Conservation (phyloP, 202 grass and related monocot species). For the Musa balbisiana region DNA sequence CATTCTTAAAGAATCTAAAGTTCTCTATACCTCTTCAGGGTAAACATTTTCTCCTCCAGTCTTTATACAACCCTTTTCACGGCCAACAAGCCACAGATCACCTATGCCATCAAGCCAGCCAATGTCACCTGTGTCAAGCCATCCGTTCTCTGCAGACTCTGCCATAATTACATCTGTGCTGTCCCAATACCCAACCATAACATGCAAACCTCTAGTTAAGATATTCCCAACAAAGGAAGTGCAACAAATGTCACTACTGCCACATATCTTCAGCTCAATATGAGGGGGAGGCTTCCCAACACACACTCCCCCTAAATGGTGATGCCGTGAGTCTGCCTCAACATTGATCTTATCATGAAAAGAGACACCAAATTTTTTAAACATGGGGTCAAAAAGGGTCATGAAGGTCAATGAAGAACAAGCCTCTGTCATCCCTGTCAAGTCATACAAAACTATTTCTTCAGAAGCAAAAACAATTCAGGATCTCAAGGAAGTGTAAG, state of each 20-base stretch:
- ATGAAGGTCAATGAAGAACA: conserved; percentile 89
- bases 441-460: conserved; percentile 1
- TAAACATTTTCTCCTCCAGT: conserved; percentile 88
- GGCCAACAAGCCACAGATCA: conserved; percentile 62
- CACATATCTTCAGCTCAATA: conserved; percentile 45
- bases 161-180: conserved; percentile 18
- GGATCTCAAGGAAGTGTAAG: not conserved
- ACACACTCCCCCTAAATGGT: conserved; percentile 28
- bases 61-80: conserved; percentile 70
- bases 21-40: conserved; percentile 63
- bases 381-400: conserved; percentile 30
- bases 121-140: conserved; percentile 76
- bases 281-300: conserved; percentile 76
- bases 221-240: conserved; percentile 45
- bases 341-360: not conserved
- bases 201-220: conserved; percentile 81
- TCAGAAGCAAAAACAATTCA: not conserved
- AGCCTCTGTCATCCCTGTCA: conserved; percentile 83
- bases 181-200: conserved; percentile 76
- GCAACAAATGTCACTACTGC: not conserved
- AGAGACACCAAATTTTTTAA: conserved; percentile 8
- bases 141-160: conserved; percentile 34
- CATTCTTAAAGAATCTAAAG: not conserved
- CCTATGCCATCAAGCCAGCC: conserved; percentile 60
- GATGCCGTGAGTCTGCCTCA: not conserved